Conservation (phyloP, 176 grass and related monocot species). For the Chloris gayana region DNA sequence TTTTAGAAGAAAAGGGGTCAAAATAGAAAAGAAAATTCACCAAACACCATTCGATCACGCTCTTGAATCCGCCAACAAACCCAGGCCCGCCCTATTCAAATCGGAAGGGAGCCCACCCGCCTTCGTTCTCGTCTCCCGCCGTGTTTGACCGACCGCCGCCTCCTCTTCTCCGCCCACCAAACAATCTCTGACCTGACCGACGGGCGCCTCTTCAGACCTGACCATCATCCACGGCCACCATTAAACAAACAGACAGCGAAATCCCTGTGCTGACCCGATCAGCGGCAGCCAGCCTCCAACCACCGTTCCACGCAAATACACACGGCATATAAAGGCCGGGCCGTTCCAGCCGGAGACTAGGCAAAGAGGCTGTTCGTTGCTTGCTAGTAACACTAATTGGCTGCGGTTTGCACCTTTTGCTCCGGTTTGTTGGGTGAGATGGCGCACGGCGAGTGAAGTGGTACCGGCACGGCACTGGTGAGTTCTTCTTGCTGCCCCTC, state of each 20-base stretch:
- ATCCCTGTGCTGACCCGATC: constrained; percentile 34
- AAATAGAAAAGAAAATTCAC: too few species aligned
- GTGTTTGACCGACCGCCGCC: constrained; percentile 28
- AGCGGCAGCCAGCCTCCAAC: not conserved
- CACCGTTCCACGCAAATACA: not conserved
- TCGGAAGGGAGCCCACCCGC: not conserved
- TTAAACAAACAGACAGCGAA: not conserved
- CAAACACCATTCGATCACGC: too few species aligned
- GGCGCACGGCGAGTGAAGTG: not conserved
- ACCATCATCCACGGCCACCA: not conserved
- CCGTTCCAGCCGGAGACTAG: not conserved
- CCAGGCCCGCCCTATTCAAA: not conserved
- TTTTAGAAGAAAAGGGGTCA: too few species aligned
- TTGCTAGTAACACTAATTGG: not conserved
- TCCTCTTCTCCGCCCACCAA: not conserved
- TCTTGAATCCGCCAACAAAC: not conserved
- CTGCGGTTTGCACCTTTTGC: too few species aligned
- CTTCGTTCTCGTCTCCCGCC: not conserved
- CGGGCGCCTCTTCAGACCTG: not conserved
- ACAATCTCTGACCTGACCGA: constrained; percentile 1
- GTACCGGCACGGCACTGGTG: not conserved
- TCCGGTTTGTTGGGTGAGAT: not conserved
- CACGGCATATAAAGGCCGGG: not conserved
- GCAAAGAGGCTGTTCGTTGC: not conserved
- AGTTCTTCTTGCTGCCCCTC: constrained; percentile 7